Evolutionary conservation across 495 filamentous ascomycete genomes (phyloP).

Genomic region (Tetracladium marchalianum): DNA sequence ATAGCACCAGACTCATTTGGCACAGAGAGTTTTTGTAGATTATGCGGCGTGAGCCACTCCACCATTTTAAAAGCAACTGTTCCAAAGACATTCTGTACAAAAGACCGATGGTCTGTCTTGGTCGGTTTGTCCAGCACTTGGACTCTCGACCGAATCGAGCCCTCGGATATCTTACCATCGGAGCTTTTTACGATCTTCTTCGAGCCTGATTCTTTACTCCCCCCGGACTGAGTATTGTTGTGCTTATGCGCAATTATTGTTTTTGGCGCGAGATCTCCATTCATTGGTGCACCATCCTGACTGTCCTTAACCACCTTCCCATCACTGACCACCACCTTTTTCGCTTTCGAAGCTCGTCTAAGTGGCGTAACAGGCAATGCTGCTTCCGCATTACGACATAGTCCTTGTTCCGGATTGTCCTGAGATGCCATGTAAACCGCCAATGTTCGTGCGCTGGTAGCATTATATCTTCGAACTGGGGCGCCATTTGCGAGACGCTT

Average conservation of each 20-base stretch:
- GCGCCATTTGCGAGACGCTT: constrained; percentile 50
- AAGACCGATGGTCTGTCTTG: constrained; percentile 72
- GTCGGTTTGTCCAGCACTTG: constrained; percentile 23
- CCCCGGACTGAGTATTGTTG: background rate
- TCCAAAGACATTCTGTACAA: constrained; percentile 73
- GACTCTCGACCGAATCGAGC: background rate
- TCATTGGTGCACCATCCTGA: background rate
- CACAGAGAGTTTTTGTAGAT: constrained; percentile 7
- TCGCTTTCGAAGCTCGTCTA: constrained; percentile 18
- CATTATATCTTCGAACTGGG: constrained; percentile 63
- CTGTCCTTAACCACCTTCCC: background rate
- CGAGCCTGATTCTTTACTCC: no score
- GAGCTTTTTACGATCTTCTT: background rate
- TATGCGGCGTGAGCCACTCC: constrained; percentile 58
- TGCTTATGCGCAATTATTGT: background rate
- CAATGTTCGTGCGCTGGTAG: constrained; percentile 62
- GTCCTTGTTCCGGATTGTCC: constrained; percentile 62
- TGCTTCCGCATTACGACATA: constrained; percentile 49
- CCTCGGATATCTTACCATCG: background rate
- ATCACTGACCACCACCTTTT: background rate
- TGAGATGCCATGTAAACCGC: constrained; percentile 71
- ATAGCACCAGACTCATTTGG: background rate
- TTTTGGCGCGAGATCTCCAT: background rate
- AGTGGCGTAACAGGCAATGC: constrained; percentile 25
- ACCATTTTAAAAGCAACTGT: constrained; percentile 69